Base-by-base conservation (phyloP, 2,329 filamentous ascomycete genomes). In the Fusarium abutilonis region DNA sequence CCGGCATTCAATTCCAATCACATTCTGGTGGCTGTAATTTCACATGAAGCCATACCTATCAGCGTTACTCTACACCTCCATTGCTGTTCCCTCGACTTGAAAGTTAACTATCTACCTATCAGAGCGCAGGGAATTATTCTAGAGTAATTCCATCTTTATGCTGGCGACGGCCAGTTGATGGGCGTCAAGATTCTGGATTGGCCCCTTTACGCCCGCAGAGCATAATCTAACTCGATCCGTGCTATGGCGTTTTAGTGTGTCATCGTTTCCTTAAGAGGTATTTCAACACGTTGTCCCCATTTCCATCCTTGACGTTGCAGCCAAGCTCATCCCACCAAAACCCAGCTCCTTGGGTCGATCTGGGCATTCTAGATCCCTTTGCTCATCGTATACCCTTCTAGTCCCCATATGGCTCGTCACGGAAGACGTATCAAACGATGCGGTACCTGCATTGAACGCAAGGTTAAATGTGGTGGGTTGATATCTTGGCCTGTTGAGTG, bases 401-500 rank as follows among this genome's bases (percentile, higher is more conserved):
- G 9, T 3, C 11, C 15, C 29, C 54, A 35, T 56, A 61, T 62
- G 59, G 26, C 43, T 13, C 39, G 59, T 6, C 58, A 62, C 52
- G 59, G 59, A 14, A 62, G 59, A 58, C 59, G 59, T 6, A 53
- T 63, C 6, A 62, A 57, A 28, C 46, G 59, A 17, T 62, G 59
- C 52, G 59, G 59, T 1, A 62, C 59, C 32, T 62, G 59, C 23
- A 44, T 58, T n/a, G 59, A 62, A n/a, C 59, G 59, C 35, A 62
- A 62, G 35, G 58, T 63, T 6, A 63, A 62, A 38, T 62, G 59
- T 38, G 59, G 59, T 63, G 21, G 21, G 58, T 58, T 15, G 4
- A 4, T 15, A 7, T 5, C 15, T 11, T 11, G 32, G 4, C 10
- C 5, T 13, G 15, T 5, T 9, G 2, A 19, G 10, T 6, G 7